phyloP scores from a whole-genome alignment of 495 filamentous ascomycete genomes.

The Penicillium robsamsonii region DNA sequence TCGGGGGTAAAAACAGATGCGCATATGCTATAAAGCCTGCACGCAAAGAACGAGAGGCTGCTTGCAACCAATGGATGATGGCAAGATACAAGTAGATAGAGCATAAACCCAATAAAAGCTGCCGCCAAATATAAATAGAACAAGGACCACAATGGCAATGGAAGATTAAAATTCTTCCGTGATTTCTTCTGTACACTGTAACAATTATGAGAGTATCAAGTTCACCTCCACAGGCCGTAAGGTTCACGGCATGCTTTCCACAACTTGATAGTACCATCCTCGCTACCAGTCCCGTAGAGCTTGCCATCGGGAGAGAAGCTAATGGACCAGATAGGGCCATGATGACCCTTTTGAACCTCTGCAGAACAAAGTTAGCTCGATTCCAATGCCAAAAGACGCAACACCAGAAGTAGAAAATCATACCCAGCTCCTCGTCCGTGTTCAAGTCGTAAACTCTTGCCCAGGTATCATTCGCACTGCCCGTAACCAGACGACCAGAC shows the following conservation, averaged over 20 bases:
- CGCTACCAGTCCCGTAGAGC: slow-evolving; percentile 91
- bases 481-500: slow-evolving; percentile 79
- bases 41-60: neutral
- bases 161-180: neutral
- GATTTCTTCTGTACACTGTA: slow-evolving; percentile 8
- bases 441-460: slow-evolving; percentile 88
- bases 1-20: neutral
- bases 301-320: slow-evolving; percentile 93
- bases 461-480: slow-evolving; percentile 86
- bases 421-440: slow-evolving; percentile 70
- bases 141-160: neutral
- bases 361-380: slow-evolving; percentile 25
- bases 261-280: slow-evolving; percentile 96
- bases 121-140: slow-evolving; percentile 1
- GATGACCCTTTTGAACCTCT: slow-evolving; percentile 95
- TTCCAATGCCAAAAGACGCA: neutral
- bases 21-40: neutral
- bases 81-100: neutral
- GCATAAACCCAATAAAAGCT: neutral
- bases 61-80: neutral
- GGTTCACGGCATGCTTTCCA: slow-evolving; percentile 70
- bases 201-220: neutral
- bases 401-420: slow-evolving; percentile 21
- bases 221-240: slow-evolving; percentile 65
- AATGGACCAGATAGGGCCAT: slow-evolving; percentile 94